Evolutionary conservation across 305 asterid genomes (phyloP).

Genomic region (Fraxinus xanthoxyloides): DNA sequence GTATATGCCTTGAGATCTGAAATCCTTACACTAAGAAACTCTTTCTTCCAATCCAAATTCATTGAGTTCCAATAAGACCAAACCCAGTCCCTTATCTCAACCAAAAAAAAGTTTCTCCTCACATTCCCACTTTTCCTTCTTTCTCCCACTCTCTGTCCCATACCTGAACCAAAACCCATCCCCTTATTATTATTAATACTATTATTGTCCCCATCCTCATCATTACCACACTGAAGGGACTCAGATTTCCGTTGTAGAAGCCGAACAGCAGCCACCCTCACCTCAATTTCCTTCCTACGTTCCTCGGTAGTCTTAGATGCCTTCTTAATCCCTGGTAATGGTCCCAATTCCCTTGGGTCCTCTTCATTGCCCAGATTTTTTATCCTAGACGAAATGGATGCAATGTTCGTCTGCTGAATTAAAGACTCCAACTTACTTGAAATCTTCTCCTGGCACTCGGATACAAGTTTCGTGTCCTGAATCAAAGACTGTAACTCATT

Average conservation of each 20-base stretch:
- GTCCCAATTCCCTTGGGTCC: conserved; percentile 89
- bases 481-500: not conserved
- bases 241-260: conserved; percentile 84
- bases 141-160: conserved; percentile 59
- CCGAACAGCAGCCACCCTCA: conserved; percentile 88
- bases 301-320: conserved; percentile 81
- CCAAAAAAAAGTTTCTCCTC: conserved; percentile 46
- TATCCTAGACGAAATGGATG: conserved; percentile 85
- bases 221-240: conserved; percentile 30
- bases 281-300: conserved; percentile 92
- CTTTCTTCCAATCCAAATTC: conserved; percentile 60
- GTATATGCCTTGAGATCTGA: conserved; percentile 68
- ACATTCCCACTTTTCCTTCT: conserved; percentile 55
- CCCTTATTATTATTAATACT: conserved; percentile 34
- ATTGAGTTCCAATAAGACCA: conserved; percentile 72
- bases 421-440: conserved; percentile 59
- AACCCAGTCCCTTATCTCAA: conserved; percentile 76
- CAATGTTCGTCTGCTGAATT: conserved; percentile 75
- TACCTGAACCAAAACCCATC: conserved; percentile 45
- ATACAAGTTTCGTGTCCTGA: not conserved
- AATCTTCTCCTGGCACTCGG: conserved; percentile 60
- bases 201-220: conserved; percentile 49
- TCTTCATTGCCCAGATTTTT: conserved; percentile 75
- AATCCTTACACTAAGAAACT: conserved; percentile 49
- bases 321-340: conserved; percentile 80